A percentile compares a stretch with the other conserved stretches of the same genome.
Conservation (phyloP, 139 green algal genomes). For the Micractinium sp. region DNA sequence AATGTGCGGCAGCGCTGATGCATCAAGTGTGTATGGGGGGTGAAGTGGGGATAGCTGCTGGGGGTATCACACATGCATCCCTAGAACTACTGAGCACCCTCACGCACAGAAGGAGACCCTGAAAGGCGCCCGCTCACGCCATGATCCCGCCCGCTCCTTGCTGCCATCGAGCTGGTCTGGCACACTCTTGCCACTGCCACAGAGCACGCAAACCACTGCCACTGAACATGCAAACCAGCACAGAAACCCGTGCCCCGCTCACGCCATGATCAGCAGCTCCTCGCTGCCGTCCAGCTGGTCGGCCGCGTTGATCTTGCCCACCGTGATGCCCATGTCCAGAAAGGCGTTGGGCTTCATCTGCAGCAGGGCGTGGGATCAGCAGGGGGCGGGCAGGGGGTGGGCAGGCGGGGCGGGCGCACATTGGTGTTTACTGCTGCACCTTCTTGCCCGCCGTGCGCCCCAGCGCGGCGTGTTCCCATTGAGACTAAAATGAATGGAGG, state of each 20-base stretch:
- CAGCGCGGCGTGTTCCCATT: too few relatives aligned
- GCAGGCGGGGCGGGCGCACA: too few relatives aligned
- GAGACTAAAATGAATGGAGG: too few relatives aligned
- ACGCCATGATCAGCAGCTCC: slow-evolving; percentile 22
- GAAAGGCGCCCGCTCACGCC: too few relatives aligned
- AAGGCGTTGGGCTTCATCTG: slow-evolving; percentile 34
- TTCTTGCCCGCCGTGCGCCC: too few relatives aligned
- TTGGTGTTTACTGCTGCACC: too few relatives aligned
- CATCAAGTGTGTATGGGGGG: background rate
- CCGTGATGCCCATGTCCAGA: slow-evolving; percentile 26
- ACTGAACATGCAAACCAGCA: too few relatives aligned
- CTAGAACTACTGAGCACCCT: too few relatives aligned
- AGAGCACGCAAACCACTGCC: too few relatives aligned
- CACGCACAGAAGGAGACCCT: too few relatives aligned
- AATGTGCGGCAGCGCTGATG: background rate
- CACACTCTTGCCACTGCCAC: background rate
- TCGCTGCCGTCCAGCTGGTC: slow-evolving; percentile 30
- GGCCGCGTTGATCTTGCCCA: slow-evolving; percentile 22
- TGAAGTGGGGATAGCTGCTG: background rate
- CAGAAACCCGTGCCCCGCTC: background rate
- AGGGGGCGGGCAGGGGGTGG: too few relatives aligned
- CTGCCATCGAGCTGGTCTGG: background rate
- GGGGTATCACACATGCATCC: background rate
- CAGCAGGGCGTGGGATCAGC: background rate
- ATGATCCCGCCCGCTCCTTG: too few relatives aligned